Evolutionary conservation across 768 basidiomycete species (phyloP), one percentile per base, ranked within the genome.

Genomic region (Mycena olivaceomarginata): DNA sequence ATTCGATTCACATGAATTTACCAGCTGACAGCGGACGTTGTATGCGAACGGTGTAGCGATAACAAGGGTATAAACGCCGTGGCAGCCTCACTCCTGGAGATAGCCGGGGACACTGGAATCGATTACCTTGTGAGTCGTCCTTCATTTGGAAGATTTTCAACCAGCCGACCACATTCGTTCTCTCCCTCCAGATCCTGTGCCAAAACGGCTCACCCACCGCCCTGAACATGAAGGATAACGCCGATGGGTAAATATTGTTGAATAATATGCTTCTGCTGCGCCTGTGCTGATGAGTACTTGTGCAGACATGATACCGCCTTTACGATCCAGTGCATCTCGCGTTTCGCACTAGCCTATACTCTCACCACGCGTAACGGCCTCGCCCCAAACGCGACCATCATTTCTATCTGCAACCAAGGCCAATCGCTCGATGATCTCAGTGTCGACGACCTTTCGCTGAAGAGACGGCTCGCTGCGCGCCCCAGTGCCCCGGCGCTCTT

Each of bases 341-440:
- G 73, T 22, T 63, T 74, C 25, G 67, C 59, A 3, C 25, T 74
- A 67, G 22, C 59, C 1, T 74, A 74, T 48, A 46, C 69, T 15
- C 73, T 74, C 57, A 74, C 73, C 20, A 74, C 67, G n/a, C n/a
- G 37, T 46, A 60, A 60, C 46, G 73, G 66, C 20, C 73, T 74
- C 46, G 66, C 73, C 2, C 66, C 66, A 10, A 60, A 68, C 67
- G 66, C 73, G n/a, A 41, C 37, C 39, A 59, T 74, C 13, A 16
- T 74, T 39, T 51, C 59, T 10, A 37, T 74, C 57, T 15, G 16
- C 12, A 63, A 62, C 16, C 57, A 48, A 16, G 73, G 73, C 1
- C 66, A 68, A 12, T 41, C 73, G 8, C 59, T 63, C 45, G 46
- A 68, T 5, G 66, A 62, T 11, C 46, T 74, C n/a, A 13, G 13